These are phyloP conservation scores for Mycocentrospora acerina DNA, from an alignment of 2,329 filamentous ascomycete genomes.

Conservation along the genomic window DNA sequence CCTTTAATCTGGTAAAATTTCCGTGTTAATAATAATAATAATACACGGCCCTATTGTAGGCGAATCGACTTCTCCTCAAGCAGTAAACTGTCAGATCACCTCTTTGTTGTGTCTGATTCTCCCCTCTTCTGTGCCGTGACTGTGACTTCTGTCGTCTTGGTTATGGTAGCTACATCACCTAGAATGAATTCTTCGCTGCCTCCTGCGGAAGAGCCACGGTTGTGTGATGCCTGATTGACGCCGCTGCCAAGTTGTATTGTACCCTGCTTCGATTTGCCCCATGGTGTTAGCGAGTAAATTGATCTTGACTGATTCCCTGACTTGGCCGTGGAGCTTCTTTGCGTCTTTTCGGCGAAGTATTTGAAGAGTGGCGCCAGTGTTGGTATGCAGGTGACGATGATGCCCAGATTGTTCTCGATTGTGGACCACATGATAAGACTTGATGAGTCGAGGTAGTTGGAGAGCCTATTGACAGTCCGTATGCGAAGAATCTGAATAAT, in stretches of 20 bases:
- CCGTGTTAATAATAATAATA: too few relatives aligned
- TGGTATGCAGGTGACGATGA: conserved; percentile 16
- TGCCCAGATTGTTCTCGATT: conserved; percentile 18
- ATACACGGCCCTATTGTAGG: too few relatives aligned
- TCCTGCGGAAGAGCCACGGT: not conserved
- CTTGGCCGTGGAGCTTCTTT: conserved; percentile 7
- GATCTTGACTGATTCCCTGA: conserved; percentile 6
- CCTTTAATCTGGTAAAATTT: too few relatives aligned
- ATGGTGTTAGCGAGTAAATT: conserved; percentile 7
- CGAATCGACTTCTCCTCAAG: too few relatives aligned
- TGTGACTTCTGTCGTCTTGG: conserved; percentile 9
- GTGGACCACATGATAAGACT: conserved; percentile 19
- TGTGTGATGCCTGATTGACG: not conserved
- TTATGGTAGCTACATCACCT: conserved; percentile 4
- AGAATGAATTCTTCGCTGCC: conserved; percentile 13
- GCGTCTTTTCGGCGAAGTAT: conserved; percentile 17
- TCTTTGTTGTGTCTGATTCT: too few relatives aligned
- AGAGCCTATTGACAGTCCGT: conserved; percentile 10
- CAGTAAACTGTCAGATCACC: too few relatives aligned
- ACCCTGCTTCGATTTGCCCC: not conserved
- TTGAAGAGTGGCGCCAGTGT: conserved; percentile 16
- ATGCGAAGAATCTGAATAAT: conserved; percentile 17
- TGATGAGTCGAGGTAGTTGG: conserved; percentile 16
- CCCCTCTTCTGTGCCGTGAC: too few relatives aligned
- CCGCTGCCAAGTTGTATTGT: conserved; percentile 6